Conservation (phyloP, 2,329 filamentous ascomycete species). For the Fusarium redolens region DNA sequence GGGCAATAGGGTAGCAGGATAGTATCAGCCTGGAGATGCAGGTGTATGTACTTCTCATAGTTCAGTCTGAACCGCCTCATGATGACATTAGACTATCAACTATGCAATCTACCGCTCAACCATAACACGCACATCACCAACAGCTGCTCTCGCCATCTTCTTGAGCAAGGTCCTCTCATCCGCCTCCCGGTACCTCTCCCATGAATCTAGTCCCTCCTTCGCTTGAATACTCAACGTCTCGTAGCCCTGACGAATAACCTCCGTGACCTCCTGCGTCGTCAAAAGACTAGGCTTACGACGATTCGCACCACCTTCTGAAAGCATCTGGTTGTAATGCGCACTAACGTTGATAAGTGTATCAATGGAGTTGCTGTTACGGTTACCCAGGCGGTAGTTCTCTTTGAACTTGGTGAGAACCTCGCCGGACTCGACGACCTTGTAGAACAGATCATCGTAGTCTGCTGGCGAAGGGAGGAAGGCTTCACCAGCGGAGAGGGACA, state of each 20-base stretch:
- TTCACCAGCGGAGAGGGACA: slow-evolving; percentile 88
- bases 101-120: slow-evolving; percentile 52
- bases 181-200: slow-evolving; percentile 87
- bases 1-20: not conserved
- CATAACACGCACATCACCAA: slow-evolving; percentile 68
- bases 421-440: slow-evolving; percentile 95
- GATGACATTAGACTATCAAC: slow-evolving; percentile 10
- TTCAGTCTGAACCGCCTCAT: not conserved
- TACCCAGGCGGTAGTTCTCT: slow-evolving; percentile 74
- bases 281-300: slow-evolving; percentile 71
- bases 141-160: slow-evolving; percentile 83
- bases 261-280: slow-evolving; percentile 84
- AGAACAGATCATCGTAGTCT: slow-evolving; percentile 96
- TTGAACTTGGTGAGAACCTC: slow-evolving; percentile 86
- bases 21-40: not conserved
- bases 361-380: slow-evolving; percentile 75
- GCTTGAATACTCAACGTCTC: slow-evolving; percentile 93
- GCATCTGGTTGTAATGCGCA: slow-evolving; percentile 86
- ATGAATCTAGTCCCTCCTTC: slow-evolving; percentile 85
- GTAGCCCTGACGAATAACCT: slow-evolving; percentile 95
- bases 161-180: slow-evolving; percentile 88
- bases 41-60: not conserved
- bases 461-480: slow-evolving; percentile 88
- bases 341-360: slow-evolving; percentile 85
- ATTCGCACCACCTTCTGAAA: slow-evolving; percentile 64